These are phyloP conservation scores for Sclerotinia trifoliorum DNA, from an alignment of 2,329 filamentous ascomycete species.

Conservation along the genomic window DNA sequence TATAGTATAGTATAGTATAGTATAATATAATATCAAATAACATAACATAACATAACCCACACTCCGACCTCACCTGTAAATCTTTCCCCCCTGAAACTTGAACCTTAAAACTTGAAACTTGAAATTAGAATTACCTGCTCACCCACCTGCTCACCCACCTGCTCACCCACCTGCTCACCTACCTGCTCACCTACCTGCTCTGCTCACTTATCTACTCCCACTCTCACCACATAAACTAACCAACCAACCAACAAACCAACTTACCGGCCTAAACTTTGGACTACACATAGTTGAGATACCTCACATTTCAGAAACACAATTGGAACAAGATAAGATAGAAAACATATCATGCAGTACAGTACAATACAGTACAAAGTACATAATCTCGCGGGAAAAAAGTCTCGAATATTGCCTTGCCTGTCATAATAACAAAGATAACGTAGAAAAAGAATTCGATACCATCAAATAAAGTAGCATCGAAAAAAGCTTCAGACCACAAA, in stretches of 20 bases:
- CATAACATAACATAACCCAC: too few species aligned
- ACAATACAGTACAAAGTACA: conserved; percentile 17
- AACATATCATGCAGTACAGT: conserved; percentile 9
- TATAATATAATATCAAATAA: too few species aligned
- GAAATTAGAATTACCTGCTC: too few species aligned
- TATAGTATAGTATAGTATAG: too few species aligned
- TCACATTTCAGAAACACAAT: neutral
- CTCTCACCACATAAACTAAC: neutral
- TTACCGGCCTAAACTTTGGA: neutral
- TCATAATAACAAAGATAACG: conserved; percentile 29
- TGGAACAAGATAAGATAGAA: neutral
- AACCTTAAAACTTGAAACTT: too few species aligned
- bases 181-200: too few species aligned
- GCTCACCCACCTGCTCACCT: too few species aligned
- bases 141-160: too few species aligned
- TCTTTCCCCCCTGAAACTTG: neutral
- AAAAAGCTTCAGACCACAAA: conserved; percentile 16
- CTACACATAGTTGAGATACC: neutral
- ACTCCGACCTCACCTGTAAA: too few species aligned
- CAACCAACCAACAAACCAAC: neutral
- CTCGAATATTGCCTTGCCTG: conserved; percentile 23
- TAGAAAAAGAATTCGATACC: conserved; percentile 13
- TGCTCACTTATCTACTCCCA: neutral
- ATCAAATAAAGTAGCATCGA: conserved; percentile 20
- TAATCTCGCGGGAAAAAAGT: conserved; percentile 18